Percentiles rank a stretch among this genome's conserved stretches.
phyloP scores from a whole-genome alignment of 225 moss, liverwort and hornwort species.

The Antitrichia curtipendula region DNA sequence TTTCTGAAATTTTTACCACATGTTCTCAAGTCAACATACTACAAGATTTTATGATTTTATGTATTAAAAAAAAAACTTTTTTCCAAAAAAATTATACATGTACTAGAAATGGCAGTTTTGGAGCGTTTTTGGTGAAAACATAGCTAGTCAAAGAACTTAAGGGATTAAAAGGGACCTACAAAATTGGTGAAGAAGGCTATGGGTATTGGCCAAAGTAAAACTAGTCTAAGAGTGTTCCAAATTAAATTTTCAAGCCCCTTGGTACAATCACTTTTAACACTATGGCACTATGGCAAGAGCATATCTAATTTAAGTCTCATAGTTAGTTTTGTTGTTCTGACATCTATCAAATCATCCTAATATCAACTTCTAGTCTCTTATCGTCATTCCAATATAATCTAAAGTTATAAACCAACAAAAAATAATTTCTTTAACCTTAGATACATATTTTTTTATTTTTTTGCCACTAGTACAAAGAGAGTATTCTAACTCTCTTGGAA shows the following conservation, averaged over 20 bases:
- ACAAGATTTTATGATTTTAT: too few species aligned
- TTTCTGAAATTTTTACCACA: too few species aligned
- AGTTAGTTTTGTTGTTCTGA: neutral
- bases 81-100: too few species aligned
- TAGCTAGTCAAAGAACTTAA: too few species aligned
- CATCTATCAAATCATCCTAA: neutral
- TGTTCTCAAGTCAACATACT: too few species aligned
- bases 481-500: neutral
- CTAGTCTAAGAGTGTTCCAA: neutral
- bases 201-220: neutral
- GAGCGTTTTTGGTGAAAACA: too few species aligned
- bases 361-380: neutral
- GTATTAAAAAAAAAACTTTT: too few species aligned
- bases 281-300: too few species aligned
- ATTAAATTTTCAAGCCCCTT: neutral
- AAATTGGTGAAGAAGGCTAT: neutral
- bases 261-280: neutral
- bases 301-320: neutral
- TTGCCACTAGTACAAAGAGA: rapidly evolving
- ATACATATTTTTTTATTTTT: neutral
- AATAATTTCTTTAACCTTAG: neutral
- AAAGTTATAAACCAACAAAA: neutral
- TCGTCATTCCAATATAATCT: neutral
- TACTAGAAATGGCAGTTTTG: too few species aligned
- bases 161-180: neutral